phyloP scores from a whole-genome alignment of 1,139 yeast genomes.

The Yamadazyma blattariae region DNA sequence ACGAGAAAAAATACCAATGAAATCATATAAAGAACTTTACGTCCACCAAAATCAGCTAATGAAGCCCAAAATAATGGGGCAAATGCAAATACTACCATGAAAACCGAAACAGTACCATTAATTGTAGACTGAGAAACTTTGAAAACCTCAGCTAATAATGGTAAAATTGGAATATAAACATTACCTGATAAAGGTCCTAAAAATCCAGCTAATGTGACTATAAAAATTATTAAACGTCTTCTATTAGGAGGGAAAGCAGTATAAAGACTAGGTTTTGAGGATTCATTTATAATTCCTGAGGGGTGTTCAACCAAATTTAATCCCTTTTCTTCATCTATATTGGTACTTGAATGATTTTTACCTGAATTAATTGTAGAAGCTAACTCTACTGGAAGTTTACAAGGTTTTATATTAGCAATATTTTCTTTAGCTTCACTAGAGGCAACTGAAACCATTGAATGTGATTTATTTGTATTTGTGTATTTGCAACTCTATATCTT shows the following conservation, averaged over 20 bases:
- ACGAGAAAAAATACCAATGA: constrained; percentile 44
- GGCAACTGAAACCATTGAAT: too few relatives aligned
- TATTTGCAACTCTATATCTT: too few relatives aligned
- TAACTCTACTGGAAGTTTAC: too few relatives aligned
- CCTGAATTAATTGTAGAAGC: too few relatives aligned
- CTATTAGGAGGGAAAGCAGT: constrained; percentile 13
- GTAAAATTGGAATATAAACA: constrained; percentile 56
- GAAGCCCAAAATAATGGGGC: constrained; percentile 57
- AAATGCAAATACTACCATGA: constrained; percentile 55
- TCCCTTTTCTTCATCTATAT: too few relatives aligned
- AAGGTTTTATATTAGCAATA: too few relatives aligned
- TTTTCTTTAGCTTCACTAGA: too few relatives aligned
- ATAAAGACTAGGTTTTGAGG: constrained; percentile 1
- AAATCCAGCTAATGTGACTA: constrained; percentile 51
- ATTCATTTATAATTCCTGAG: too few relatives aligned
- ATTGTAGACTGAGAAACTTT: constrained; percentile 42
- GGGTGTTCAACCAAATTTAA: too few relatives aligned
- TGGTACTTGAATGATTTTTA: too few relatives aligned
- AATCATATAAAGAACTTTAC: constrained; percentile 47
- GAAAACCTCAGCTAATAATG: constrained; percentile 42
- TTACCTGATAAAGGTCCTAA: constrained; percentile 61
- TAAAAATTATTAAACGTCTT: constrained; percentile 22
- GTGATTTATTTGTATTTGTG: too few relatives aligned
- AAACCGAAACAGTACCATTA: constrained; percentile 59
- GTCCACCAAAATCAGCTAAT: constrained; percentile 56